Conservation (phyloP, 495 filamentous ascomycete genomes). For the Daldinia vernicosa region DNA sequence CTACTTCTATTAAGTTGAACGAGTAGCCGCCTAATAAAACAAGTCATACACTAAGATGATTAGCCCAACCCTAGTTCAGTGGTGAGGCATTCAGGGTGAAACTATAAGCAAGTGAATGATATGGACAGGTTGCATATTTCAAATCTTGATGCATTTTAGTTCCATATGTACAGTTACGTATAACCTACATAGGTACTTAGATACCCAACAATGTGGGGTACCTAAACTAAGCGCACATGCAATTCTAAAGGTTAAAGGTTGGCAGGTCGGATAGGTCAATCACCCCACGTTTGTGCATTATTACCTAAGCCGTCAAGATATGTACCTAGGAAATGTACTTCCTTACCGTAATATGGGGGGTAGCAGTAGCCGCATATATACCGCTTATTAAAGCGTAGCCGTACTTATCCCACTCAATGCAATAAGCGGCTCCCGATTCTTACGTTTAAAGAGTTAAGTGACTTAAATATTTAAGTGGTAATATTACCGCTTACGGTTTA, state of each 20-base stretch:
- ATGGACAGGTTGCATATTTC: not conserved
- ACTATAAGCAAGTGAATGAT: not conserved
- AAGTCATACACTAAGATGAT: conserved; percentile 2
- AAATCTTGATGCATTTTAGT: too few relatives aligned
- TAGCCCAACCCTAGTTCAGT: not conserved
- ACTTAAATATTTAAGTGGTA: too few relatives aligned
- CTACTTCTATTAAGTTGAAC: conserved; percentile 11
- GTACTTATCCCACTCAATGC: too few relatives aligned
- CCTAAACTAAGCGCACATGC: not conserved
- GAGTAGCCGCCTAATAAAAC: not conserved
- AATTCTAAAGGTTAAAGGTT: not conserved
- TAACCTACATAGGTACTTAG: not conserved
- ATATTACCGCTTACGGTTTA: too few relatives aligned
- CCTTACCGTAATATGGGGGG: too few relatives aligned
- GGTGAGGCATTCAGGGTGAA: not conserved
- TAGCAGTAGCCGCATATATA: too few relatives aligned
- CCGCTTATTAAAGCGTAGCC: too few relatives aligned
- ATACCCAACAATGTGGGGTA: not conserved
- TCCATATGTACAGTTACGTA: not conserved
- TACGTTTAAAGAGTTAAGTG: too few relatives aligned
- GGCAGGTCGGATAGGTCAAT: conserved; percentile 3
- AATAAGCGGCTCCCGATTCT: too few relatives aligned
- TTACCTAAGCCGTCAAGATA: not conserved
- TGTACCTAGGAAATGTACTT: not conserved
- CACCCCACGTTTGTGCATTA: conserved; percentile 6